Conservation (phyloP, 306 rosid genomes). For the Cajanus cajan region DNA sequence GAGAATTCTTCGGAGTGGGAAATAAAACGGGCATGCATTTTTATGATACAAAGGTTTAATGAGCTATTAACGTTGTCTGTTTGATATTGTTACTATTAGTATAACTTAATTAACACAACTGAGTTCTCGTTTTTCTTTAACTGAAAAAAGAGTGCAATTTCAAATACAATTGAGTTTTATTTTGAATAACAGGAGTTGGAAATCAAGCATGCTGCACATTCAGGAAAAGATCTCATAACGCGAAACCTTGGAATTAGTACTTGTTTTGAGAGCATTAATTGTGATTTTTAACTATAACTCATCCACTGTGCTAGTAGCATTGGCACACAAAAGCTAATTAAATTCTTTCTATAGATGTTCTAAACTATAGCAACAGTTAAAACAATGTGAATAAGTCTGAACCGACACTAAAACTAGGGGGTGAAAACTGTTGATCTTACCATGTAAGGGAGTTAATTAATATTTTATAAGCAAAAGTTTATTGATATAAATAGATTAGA, state of each 20-base stretch:
- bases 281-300: background rate
- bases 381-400: too few species aligned
- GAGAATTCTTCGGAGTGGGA: conserved; percentile 39
- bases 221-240: background rate
- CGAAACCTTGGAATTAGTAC: background rate
- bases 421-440: too few species aligned
- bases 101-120: background rate
- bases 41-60: background rate
- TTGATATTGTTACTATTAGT: background rate
- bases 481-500: too few species aligned
- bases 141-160: too few species aligned
- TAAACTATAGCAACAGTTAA: too few species aligned
- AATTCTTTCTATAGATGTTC: too few species aligned
- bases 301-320: background rate
- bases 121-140: background rate
- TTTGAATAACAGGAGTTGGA: background rate
- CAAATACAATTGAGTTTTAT: too few species aligned
- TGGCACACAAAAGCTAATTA: too few species aligned
- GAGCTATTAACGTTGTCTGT: background rate
- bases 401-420: too few species aligned
- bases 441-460: too few species aligned
- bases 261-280: background rate
- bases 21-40: background rate
- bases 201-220: background rate
- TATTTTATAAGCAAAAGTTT: too few species aligned